These are phyloP conservation scores for Xanthoparmelia taractica DNA, from an alignment of 495 filamentous ascomycete genomes.

Conservation along the genomic window DNA sequence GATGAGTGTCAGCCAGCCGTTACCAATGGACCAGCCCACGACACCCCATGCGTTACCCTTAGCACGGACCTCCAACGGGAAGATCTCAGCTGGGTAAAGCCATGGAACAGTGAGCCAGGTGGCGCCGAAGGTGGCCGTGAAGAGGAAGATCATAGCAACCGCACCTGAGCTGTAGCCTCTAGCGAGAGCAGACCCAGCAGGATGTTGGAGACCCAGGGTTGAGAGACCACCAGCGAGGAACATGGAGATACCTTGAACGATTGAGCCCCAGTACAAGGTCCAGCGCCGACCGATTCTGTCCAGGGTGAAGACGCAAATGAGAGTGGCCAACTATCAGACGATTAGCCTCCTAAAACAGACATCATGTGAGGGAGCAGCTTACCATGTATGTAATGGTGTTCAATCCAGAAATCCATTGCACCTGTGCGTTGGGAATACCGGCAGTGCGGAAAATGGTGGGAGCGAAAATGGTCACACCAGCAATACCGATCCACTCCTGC, in stretches of 20 bases:
- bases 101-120: conserved; percentile 68
- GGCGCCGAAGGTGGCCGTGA: conserved; percentile 60
- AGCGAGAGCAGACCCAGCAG: conserved; percentile 34
- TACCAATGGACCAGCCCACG: conserved; percentile 66
- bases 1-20: conserved; percentile 56
- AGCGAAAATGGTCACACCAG: conserved; percentile 60
- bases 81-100: conserved; percentile 66
- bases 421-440: conserved; percentile 51
- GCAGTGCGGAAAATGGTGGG: conserved; percentile 63
- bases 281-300: conserved; percentile 52
- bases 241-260: conserved; percentile 45
- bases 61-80: conserved; percentile 59
- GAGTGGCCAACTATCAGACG: conserved; percentile 45
- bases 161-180: conserved; percentile 53
- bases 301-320: conserved; percentile 50
- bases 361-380: background rate
- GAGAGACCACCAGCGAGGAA: conserved; percentile 49
- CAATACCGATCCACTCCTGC: conserved; percentile 68
- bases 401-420: conserved; percentile 60
- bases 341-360: background rate
- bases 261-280: conserved; percentile 53
- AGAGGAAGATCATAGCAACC: conserved; percentile 62
- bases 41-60: conserved; percentile 71
- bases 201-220: conserved; percentile 41
- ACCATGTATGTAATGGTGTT: conserved; percentile 61